Percentiles rank a stretch among this genome's conserved stretches.
phyloP scores from a whole-genome alignment of 1,139 yeast species.

The Meyerozyma athensensis region DNA sequence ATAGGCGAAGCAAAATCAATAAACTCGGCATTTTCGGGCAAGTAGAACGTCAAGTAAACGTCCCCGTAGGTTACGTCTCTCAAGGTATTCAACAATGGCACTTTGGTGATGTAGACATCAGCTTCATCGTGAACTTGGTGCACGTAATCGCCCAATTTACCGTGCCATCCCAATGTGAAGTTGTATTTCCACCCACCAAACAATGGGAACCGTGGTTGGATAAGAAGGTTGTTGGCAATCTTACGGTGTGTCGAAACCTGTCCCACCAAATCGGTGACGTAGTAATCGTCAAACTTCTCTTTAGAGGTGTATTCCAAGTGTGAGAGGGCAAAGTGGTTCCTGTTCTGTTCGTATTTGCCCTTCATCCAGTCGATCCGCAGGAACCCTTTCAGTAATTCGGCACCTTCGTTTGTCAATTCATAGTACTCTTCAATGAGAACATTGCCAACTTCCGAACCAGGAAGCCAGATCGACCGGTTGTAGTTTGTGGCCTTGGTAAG shows the following conservation, averaged over 20 bases:
- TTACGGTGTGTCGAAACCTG: slow-evolving; percentile 80
- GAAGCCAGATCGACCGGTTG: slow-evolving; percentile 73
- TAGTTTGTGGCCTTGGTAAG: slow-evolving; percentile 55
- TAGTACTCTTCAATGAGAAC: slow-evolving; percentile 75
- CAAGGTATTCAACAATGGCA: slow-evolving; percentile 76
- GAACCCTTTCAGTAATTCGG: slow-evolving; percentile 62
- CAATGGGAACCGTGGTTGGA: slow-evolving; percentile 86
- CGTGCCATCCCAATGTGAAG: slow-evolving; percentile 91
- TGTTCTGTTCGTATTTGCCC: slow-evolving; percentile 39
- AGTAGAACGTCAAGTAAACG: slow-evolving; percentile 57
- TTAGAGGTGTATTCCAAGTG: slow-evolving; percentile 54
- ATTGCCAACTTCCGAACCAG: slow-evolving; percentile 36
- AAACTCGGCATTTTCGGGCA: slow-evolving; percentile 85
- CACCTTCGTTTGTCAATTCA: slow-evolving; percentile 74
- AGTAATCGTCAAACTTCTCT: slow-evolving; percentile 54
- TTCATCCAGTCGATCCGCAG: slow-evolving; percentile 74
- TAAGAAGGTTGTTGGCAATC: slow-evolving; percentile 44
- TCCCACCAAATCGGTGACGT: slow-evolving; percentile 86
- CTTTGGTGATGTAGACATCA: slow-evolving; percentile 57
- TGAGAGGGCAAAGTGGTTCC: slow-evolving; percentile 46
- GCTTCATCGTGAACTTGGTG: slow-evolving; percentile 30
- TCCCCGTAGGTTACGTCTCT: slow-evolving; percentile 62
- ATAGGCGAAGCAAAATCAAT: slow-evolving; percentile 58
- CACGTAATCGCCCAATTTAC: slow-evolving; percentile 50
- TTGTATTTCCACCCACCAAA: slow-evolving; percentile 97